Base-by-base conservation (phyloP, 2,329 filamentous ascomycete genomes). In the Claviceps purpurea region DNA sequence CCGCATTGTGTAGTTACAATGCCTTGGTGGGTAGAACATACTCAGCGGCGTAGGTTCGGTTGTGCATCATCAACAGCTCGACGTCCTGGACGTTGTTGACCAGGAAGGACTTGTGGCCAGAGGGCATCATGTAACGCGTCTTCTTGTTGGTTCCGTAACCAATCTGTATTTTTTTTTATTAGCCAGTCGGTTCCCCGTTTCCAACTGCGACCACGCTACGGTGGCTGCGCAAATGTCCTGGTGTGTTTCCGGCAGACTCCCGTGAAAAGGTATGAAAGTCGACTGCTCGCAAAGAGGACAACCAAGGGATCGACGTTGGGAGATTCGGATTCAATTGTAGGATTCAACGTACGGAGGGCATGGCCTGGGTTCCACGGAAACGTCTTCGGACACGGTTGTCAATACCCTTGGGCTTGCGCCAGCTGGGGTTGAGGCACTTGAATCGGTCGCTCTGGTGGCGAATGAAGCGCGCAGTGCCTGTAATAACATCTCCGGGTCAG, bases 331-430 rank as follows among this genome's bases (percentile, higher is more conserved):
- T 34, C 2, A 47, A 16, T 14, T n/a, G 11, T 24, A 39, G 16
- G 30, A 34, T 39, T 10, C 13, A 61, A 82, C 88, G 72, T 90
- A 96, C 91, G 81, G 89, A 95, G 76, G 93, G 93, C 91, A 98
- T 97, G 69, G 84, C 82, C 75, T 86, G 85, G 77, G 87, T 88
- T 70, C 93, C 89, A 77, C 88, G 89, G 82, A 98, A 98, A 64
- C 93, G 88, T 81, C 93, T 84, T 73, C 93, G 87, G 72, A 98
- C 91, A 69, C 87, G 80, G 81, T 90, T 95, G 79, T 98, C 93
- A 76, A 98, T 98, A 89, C 93, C 93, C 88, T 98, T 98, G 65
- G 93, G 93, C 83, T 97, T 98, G 78, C 93, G 87, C 93, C 93
- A 98, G 81, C 82, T 85, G 64, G 86, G 72, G 70, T 80, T 84